Base-by-base conservation (phyloP, 768 basidiomycete species). In the Termitomyces sp. region DNA sequence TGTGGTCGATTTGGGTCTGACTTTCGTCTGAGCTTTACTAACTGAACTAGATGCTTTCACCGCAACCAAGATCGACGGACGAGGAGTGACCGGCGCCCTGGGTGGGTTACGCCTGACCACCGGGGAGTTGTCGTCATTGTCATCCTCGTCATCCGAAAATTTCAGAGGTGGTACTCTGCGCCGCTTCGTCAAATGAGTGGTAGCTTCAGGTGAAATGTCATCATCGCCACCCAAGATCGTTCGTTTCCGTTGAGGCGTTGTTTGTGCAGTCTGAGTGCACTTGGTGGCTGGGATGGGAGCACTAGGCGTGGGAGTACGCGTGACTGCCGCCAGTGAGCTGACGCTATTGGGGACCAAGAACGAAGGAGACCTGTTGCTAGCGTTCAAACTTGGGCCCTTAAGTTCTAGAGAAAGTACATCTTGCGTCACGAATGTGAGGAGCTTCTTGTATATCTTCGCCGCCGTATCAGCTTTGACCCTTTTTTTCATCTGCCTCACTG, bases 401-500 rank as follows among this genome's bases (percentile, higher is more conserved):
- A 64, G 46, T 18, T 15, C 41, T 36, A 58, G 36, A 10, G 20
- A 48, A 24, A 31, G 41, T 15, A 62, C 58, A 10, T 37, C 36
- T 29, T 60, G 47, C 13, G 28, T n/a, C 28, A 60, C 60, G 20
- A 62, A 64, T 4, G 45, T 28, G n/a, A 59, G 29, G 1, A 64
- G 54, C 2, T 53, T 39, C 51, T 60, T 59, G 47, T 57, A 60
- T 12, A 44, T 46, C 24, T 55, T 55, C 9, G 63, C 42, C n/a
- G 53, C 48, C 9, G 52, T 57, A 3, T 37, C 44, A 29, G 7
- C n/a, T 24, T 55, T 54, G 48, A 45, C 39, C n/a, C n/a, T n/a
- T n/a, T 60, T 54, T 18, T 68, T 70, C 70, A 69, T 73, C 58
- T 70, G 67, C 36, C 64, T 66, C 48, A 81, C 70, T 0, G 78